Evolutionary conservation across 176 grass and related monocot species (phyloP).

Genomic region (Elaeis guineensis): DNA sequence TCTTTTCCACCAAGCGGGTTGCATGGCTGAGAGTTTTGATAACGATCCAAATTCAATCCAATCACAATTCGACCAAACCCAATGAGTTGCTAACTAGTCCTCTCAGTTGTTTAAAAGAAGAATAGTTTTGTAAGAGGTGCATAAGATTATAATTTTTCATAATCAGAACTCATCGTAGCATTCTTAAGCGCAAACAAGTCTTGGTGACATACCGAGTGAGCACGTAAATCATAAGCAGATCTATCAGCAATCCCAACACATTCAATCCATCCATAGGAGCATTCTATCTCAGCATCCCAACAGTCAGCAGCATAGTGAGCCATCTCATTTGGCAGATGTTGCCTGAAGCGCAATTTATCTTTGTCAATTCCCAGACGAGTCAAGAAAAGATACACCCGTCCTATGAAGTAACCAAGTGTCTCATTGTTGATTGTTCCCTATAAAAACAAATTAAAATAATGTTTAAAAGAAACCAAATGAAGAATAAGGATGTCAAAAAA

Average conservation of each 20-base stretch:
- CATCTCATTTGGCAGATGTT: slow-evolving; percentile 89
- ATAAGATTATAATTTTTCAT: too few relatives aligned
- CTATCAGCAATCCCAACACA: slow-evolving; percentile 80
- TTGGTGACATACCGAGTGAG: slow-evolving; percentile 44
- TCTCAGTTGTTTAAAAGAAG: too few relatives aligned
- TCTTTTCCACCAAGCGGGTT: too few relatives aligned
- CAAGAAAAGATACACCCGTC: slow-evolving; percentile 75
- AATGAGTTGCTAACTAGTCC: too few relatives aligned
- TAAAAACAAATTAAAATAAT: slow-evolving; percentile 1
- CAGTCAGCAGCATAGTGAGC: slow-evolving; percentile 82
- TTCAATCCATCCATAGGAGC: slow-evolving; percentile 78
- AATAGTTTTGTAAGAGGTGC: too few relatives aligned
- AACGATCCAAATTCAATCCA: too few relatives aligned
- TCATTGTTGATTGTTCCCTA: slow-evolving; percentile 79
- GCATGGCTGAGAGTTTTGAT: too few relatives aligned
- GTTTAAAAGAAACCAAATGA: slow-evolving; percentile 12
- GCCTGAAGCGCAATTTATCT: slow-evolving; percentile 46
- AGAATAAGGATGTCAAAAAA: not conserved
- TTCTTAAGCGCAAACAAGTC: not conserved
- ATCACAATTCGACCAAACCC: too few relatives aligned
- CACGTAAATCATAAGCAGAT: slow-evolving; percentile 77
- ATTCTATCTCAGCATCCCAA: slow-evolving; percentile 88
- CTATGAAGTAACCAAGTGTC: slow-evolving; percentile 87
- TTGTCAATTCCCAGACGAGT: slow-evolving; percentile 72
- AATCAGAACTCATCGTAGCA: too few relatives aligned